Conservation (phyloP, 306 rosid genomes). For the Lathyrus sativus region DNA sequence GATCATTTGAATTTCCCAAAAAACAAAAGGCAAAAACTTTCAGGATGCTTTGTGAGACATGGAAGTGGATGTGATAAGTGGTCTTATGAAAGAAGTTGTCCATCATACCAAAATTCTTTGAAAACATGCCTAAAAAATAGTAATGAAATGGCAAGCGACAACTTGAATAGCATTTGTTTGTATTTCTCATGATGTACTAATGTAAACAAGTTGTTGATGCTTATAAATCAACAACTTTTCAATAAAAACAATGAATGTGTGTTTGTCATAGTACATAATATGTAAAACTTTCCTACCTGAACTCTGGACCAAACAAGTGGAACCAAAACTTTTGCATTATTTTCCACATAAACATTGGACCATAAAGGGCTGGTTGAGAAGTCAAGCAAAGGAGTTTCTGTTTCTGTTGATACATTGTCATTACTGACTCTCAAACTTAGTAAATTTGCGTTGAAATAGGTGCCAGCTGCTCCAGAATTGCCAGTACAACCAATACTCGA, state of each 20-base stretch:
- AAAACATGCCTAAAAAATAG: not conserved
- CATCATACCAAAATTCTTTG: constrained; percentile 18
- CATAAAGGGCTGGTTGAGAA: constrained; percentile 85
- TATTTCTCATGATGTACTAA: too few relatives aligned
- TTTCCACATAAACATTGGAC: constrained; percentile 98
- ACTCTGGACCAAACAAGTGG: constrained; percentile 98
- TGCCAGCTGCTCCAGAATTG: constrained; percentile 98
- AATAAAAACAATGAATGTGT: not conserved
- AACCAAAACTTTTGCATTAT: constrained; percentile 92
- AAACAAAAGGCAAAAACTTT: not conserved
- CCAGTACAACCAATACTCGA: constrained; percentile 87
- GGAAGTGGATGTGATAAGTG: not conserved
- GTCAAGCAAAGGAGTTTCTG: constrained; percentile 97
- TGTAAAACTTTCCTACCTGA: constrained; percentile 65
- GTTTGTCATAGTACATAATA: constrained; percentile 16
- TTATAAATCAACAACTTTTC: too few relatives aligned
- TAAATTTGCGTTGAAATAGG: constrained; percentile 89
- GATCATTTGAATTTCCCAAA: constrained; percentile 11
- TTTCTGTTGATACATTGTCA: constrained; percentile 92
- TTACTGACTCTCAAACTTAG: constrained; percentile 87
- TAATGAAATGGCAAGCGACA: not conserved
- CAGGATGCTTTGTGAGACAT: not conserved
- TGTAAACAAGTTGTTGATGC: too few relatives aligned
- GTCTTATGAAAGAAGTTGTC: constrained; percentile 1
- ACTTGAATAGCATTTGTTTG: too few relatives aligned